These are phyloP conservation scores for Trypanosomatidae sp. DNA, from an alignment of 208 protist species.

Conservation along the genomic window DNA sequence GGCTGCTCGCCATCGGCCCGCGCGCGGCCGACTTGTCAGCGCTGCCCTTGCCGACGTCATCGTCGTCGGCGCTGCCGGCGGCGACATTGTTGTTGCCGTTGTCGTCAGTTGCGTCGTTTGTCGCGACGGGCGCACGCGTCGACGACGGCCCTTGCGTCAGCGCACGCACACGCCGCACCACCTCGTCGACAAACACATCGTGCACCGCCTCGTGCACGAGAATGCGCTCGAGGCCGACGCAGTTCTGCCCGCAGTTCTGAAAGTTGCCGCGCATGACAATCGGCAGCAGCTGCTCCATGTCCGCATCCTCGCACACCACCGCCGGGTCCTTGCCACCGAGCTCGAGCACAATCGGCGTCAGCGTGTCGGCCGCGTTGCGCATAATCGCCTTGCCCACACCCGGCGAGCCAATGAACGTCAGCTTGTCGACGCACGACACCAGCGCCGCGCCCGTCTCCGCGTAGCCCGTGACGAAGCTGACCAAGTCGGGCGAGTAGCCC, in stretches of 20 bases:
- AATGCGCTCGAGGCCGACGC: constrained; percentile 80
- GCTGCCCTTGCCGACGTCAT: too few species aligned
- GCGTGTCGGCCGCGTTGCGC: constrained; percentile 75
- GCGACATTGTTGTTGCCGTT: too few species aligned
- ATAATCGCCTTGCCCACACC: constrained; percentile 84
- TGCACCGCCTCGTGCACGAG: constrained; percentile 81
- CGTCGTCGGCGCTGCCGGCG: too few species aligned
- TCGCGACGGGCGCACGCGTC: too few species aligned
- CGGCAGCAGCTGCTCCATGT: constrained; percentile 81
- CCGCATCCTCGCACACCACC: constrained; percentile 84
- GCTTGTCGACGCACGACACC: constrained; percentile 82
- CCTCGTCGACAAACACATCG: constrained; percentile 62
- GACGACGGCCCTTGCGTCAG: constrained; percentile 82
- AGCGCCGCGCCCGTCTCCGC: constrained; percentile 86
- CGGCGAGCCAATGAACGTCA: constrained; percentile 88
- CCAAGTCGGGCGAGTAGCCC: constrained; percentile 85
- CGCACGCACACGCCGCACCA: constrained; percentile 28
- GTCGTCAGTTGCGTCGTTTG: too few species aligned
- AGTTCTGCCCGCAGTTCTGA: constrained; percentile 92
- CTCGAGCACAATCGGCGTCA: constrained; percentile 91
- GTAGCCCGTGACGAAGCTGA: constrained; percentile 88
- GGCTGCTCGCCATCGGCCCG: too few species aligned
- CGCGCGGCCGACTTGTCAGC: too few species aligned
- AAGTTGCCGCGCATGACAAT: constrained; percentile 85
- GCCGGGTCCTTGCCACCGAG: constrained; percentile 93